Evolutionary conservation across 495 filamentous ascomycete species (phyloP), one percentile per base, ranked within the genome.

Genomic region (Aspergillus wentii): DNA sequence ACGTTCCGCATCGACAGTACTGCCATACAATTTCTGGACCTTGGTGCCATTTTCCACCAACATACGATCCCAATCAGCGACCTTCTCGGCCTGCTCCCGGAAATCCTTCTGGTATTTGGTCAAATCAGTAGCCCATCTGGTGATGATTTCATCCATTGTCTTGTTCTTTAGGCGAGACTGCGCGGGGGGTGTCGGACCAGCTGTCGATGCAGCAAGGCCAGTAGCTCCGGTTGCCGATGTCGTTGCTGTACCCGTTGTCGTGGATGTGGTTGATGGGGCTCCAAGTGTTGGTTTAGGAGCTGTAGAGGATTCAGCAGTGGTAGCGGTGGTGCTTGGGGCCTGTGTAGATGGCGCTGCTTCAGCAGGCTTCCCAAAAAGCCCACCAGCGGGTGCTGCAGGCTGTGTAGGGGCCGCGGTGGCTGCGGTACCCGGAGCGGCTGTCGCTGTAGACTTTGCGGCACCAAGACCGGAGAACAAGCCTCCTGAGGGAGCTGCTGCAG

Each of bases 131-230:
- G 92, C 92, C 94, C 94, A 99, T 13, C 87, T 79, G n/a, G 85
- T 95, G 51, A 99, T 88, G 48, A 99, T 97, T 58, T 99, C 94
- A 52, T 97, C 92, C 91, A 99, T 97, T 1, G 91, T 94, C 68
- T 94, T 97, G 57, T 95, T 94, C 69, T 94, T 95, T 15, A 99
- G 68, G 9, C 92, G 86, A 2, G 91, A 91, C 49, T 87, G 76
- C 15, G 82, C 75, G 11, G 76, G 67, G n/a, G 89, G 86, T 2
- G 78, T 56, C 5, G 87, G 88, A 0, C 88, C 89, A 27, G 76
- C 63, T 15, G 85, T 91, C 1, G 88, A 91, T n/a, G 77, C 74
- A 10, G 74, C 71, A 40, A 88, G 64, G 11, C 52, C 64, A 15
- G 69, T 49, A 9, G 54, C 51, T 3, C 57, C 49, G 10, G 66